A percentile compares a stretch with the other conserved stretches of the same genome.
Conservation (phyloP, 805 yeast genomes). For the Ogataea neopini region DNA sequence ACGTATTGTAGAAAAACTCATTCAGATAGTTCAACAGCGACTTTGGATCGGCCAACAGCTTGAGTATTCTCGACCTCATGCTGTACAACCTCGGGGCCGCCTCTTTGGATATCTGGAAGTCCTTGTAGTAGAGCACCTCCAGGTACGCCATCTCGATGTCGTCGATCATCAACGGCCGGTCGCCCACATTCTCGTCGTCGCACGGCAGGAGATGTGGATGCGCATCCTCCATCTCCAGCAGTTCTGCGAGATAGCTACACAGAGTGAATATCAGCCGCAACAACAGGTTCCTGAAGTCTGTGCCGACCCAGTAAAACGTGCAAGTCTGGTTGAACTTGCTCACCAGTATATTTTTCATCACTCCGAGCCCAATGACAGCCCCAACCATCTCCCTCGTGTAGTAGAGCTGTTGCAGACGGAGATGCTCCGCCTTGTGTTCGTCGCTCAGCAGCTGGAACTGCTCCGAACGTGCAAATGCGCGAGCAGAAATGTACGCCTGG, state of each 20-base stretch:
- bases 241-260: constrained; percentile 18
- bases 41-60: constrained; percentile 19
- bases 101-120: constrained; percentile 7
- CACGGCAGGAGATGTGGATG: background rate
- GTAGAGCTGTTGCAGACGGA: constrained; percentile 13
- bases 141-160: constrained; percentile 19
- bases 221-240: background rate
- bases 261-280: constrained; percentile 18
- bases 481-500: constrained; percentile 16
- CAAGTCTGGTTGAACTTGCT: constrained; percentile 10
- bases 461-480: constrained; percentile 14
- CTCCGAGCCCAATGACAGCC: constrained; percentile 22
- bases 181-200: background rate
- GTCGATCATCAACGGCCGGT: constrained; percentile 16
- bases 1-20: constrained; percentile 33
- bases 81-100: background rate
- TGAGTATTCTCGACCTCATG: constrained; percentile 15
- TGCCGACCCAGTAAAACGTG: constrained; percentile 20
- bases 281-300: constrained; percentile 28
- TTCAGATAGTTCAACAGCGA: constrained; percentile 25
- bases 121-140: constrained; percentile 16
- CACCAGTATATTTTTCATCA: constrained; percentile 21
- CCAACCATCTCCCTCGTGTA: constrained; percentile 19
- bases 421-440: constrained; percentile 9
- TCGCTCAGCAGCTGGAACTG: constrained; percentile 10